These are phyloP conservation scores for Fusarium cicatricum DNA, from an alignment of 2,329 filamentous ascomycete genomes.

Conservation along the genomic window DNA sequence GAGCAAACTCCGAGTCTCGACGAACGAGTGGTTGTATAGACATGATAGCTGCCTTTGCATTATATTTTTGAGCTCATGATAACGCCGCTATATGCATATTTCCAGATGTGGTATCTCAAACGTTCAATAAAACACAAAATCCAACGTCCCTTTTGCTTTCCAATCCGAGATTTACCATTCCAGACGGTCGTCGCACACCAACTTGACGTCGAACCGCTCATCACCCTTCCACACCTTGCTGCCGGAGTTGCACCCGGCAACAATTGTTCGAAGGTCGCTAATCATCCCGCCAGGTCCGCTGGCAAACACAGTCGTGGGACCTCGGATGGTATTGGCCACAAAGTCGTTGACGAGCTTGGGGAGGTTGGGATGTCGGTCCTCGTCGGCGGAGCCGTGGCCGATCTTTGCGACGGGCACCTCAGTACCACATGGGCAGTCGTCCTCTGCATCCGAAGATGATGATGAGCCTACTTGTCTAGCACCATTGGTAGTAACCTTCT, in stretches of 20 bases:
- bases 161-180: slow-evolving; percentile 51
- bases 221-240: slow-evolving; percentile 65
- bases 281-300: slow-evolving; percentile 70
- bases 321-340: slow-evolving; percentile 54
- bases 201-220: slow-evolving; percentile 61
- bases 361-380: slow-evolving; percentile 56
- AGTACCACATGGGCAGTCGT: slow-evolving; percentile 39
- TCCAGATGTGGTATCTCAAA: slow-evolving; percentile 38
- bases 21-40: background rate
- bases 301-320: slow-evolving; percentile 64
- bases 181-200: slow-evolving; percentile 68
- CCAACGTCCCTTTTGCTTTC: background rate
- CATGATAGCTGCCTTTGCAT: background rate
- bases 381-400: slow-evolving; percentile 40
- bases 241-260: slow-evolving; percentile 62
- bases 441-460: slow-evolving; percentile 37
- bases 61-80: slow-evolving; percentile 1
- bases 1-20: no score
- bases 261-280: slow-evolving; percentile 61
- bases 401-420: slow-evolving; percentile 44
- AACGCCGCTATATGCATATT: slow-evolving; percentile 24
- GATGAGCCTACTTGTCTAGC: slow-evolving; percentile 34
- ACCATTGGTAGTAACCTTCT: slow-evolving; percentile 20
- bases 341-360: slow-evolving; percentile 57
- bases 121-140: slow-evolving; percentile 15